Evolutionary conservation across 768 basidiomycete species (phyloP).

Genomic region (Paxillus rubicundulus): DNA sequence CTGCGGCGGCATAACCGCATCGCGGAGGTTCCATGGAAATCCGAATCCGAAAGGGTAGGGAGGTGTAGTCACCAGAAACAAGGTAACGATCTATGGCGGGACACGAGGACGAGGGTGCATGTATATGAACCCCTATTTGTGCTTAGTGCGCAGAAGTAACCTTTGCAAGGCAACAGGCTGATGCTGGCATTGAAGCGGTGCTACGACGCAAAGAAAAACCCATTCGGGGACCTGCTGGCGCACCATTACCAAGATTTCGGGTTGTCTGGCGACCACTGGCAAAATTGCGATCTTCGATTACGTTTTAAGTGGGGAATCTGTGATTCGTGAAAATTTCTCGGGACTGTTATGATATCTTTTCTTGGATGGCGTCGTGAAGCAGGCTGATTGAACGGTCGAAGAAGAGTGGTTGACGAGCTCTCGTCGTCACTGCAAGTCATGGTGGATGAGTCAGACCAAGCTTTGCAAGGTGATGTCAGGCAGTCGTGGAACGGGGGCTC

Average conservation of each 20-base stretch:
- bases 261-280: too few relatives aligned
- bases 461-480: background rate
- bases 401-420: background rate
- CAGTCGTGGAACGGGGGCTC: background rate
- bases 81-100: background rate
- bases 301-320: background rate
- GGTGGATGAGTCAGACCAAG: background rate
- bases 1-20: background rate
- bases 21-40: background rate
- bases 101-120: background rate
- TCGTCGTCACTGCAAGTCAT: background rate
- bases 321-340: background rate
- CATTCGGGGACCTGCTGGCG: background rate
- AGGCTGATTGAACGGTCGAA: constrained; percentile 2
- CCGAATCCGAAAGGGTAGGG: constrained; percentile 29
- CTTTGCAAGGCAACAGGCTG: background rate
- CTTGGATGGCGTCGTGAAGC: background rate
- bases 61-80: constrained; percentile 14
- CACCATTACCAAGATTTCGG: background rate
- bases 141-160: background rate
- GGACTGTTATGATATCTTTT: background rate
- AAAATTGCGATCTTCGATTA: constrained; percentile 16
- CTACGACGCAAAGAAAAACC: background rate
- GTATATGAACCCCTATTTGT: background rate
- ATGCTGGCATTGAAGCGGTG: background rate